phyloP scores from a whole-genome alignment of 1,139 yeast genomes.

The Kodamaea anthophila region DNA sequence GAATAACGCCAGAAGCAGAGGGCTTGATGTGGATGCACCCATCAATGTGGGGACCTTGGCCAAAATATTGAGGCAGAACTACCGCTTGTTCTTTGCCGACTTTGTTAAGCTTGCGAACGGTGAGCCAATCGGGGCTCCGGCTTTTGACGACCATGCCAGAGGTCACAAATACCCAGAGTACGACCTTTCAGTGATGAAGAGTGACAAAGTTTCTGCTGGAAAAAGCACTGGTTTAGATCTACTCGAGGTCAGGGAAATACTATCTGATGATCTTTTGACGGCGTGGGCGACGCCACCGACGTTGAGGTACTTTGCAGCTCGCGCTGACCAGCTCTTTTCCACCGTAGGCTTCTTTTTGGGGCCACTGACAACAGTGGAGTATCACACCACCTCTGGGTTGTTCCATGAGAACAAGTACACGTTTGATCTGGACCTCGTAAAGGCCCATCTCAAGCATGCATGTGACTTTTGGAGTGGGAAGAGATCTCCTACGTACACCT shows the following conservation, averaged over 20 bases:
- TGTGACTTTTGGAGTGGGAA: constrained; percentile 51
- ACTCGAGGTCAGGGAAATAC: constrained; percentile 10
- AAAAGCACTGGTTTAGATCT: constrained; percentile 8
- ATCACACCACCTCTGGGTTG: constrained; percentile 35
- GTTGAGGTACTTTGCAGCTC: constrained; percentile 47
- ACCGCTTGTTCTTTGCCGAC: constrained; percentile 34
- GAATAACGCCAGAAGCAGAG: constrained; percentile 40
- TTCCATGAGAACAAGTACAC: constrained; percentile 34
- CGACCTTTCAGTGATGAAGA: constrained; percentile 7
- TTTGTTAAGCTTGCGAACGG: constrained; percentile 44
- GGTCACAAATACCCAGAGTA: constrained; percentile 7
- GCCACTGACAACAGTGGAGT: constrained; percentile 43
- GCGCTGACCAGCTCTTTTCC: constrained; percentile 45
- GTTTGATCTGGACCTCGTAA: constrained; percentile 25
- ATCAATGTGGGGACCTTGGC: constrained; percentile 34
- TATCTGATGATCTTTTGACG: constrained; percentile 17
- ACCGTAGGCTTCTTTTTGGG: constrained; percentile 22
- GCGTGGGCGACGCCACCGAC: constrained; percentile 54
- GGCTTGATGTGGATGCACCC: constrained; percentile 44
- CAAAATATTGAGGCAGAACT: constrained; percentile 29
- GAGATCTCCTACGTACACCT: constrained; percentile 36
- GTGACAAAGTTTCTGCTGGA: not conserved
- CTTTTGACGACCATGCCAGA: constrained; percentile 25
- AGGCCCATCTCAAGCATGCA: constrained; percentile 24
- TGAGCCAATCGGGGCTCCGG: constrained; percentile 32